phyloP scores from a whole-genome alignment of 1,284 basidiomycete genomes.

The Pseudozyma hubeiensis region DNA sequence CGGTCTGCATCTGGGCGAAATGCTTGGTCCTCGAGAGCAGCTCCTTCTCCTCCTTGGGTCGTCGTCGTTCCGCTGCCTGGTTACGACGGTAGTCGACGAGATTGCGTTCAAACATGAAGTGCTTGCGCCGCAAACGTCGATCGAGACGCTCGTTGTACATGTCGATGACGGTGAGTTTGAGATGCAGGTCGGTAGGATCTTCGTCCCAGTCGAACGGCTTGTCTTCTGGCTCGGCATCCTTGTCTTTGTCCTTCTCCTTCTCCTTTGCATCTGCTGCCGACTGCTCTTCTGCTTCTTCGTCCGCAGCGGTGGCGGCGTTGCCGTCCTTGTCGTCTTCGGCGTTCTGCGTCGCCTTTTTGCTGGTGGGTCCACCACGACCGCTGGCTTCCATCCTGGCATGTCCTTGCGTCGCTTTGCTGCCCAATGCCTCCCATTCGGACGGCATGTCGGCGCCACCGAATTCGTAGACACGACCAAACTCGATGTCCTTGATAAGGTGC shows the following conservation, averaged over 20 bases:
- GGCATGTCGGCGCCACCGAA: conserved; percentile 80
- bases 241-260: conserved; percentile 53
- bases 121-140: conserved; percentile 85
- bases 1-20: conserved; percentile 90
- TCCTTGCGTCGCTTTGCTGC: conserved; percentile 58
- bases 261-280: conserved; percentile 53
- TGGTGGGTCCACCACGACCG: conserved; percentile 73
- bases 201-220: conserved; percentile 75
- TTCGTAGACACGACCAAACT: conserved; percentile 87
- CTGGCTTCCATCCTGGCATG: conserved; percentile 71
- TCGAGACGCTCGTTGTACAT: conserved; percentile 94
- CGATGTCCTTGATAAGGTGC: conserved; percentile 92
- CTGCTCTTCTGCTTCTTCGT: conserved; percentile 27
- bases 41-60: conserved; percentile 90
- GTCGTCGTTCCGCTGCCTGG: conserved; percentile 88
- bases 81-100: conserved; percentile 88
- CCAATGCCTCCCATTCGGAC: conserved; percentile 61
- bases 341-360: conserved; percentile 53
- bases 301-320: conserved; percentile 11
- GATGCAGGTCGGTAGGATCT: conserved; percentile 80
- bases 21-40: conserved; percentile 88
- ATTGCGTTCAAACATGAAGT: conserved; percentile 91
- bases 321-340: conserved; percentile 48
- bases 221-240: conserved; percentile 56
- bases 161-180: conserved; percentile 89